These are phyloP conservation scores for Plectranthus barbatus DNA, from an alignment of 257 asterid genomes.

Conservation along the genomic window DNA sequence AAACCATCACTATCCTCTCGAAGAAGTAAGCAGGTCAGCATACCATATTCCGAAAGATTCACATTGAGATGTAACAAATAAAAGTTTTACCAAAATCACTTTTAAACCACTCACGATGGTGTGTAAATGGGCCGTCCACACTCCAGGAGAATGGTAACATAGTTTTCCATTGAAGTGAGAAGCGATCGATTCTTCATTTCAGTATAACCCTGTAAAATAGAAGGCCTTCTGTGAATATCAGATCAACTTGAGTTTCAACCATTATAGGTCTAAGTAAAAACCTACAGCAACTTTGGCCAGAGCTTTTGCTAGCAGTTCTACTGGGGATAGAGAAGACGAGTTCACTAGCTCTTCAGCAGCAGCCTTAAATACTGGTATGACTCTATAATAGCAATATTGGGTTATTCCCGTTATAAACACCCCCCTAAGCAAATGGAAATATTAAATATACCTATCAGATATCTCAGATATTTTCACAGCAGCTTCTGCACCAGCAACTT, in stretches of 20 bases:
- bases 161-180: conserved; percentile 82
- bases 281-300: conserved; percentile 94
- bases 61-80: not conserved
- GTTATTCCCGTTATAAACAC: not conserved
- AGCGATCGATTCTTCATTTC: conserved; percentile 87
- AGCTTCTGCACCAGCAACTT: conserved; percentile 77
- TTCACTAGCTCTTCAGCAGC: conserved; percentile 83
- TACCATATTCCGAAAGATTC: too few relatives aligned
- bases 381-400: conserved; percentile 27
- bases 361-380: conserved; percentile 79
- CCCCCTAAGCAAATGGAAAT: not conserved
- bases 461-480: conserved; percentile 52
- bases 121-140: conserved; percentile 71
- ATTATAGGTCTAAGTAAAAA: not conserved
- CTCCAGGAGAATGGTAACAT: conserved; percentile 69
- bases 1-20: too few relatives aligned
- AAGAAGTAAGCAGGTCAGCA: too few relatives aligned
- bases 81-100: not conserved
- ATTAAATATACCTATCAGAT: conserved; percentile 57
- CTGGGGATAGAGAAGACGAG: conserved; percentile 55
- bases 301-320: conserved; percentile 86
- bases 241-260: not conserved
- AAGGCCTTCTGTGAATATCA: conserved; percentile 1
- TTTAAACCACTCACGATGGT: conserved; percentile 56
- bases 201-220: conserved; percentile 63